These are phyloP conservation scores for Marchantia polymorpha DNA, from an alignment of 225 moss, liverwort and hornwort species.

Conservation along the genomic window DNA sequence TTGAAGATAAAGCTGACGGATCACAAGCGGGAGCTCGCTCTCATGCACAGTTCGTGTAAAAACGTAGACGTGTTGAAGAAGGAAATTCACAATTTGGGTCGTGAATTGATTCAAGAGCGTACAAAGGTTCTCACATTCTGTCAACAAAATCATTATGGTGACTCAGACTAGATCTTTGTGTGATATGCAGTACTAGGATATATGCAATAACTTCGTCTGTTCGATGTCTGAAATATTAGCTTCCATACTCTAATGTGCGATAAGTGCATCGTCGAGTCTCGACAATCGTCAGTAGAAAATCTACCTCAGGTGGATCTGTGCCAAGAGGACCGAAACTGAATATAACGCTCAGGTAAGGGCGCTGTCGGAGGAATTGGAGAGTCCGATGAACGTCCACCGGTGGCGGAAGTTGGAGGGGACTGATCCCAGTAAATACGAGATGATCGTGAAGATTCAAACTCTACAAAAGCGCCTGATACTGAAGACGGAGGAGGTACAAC, in stretches of 20 bases:
- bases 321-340: background rate
- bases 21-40: slow-evolving; percentile 51
- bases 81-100: slow-evolving; percentile 68
- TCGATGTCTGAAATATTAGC: background rate
- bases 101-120: slow-evolving; percentile 66
- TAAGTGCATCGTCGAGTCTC: background rate
- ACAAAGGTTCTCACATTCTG: slow-evolving; percentile 45
- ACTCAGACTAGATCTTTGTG: background rate
- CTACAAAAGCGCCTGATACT: slow-evolving; percentile 63
- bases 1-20: slow-evolving; percentile 63
- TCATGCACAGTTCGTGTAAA: slow-evolving; percentile 53
- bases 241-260: background rate
- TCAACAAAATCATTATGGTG: background rate
- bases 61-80: slow-evolving; percentile 54
- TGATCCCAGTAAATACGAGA: slow-evolving; percentile 61
- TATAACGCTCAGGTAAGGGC: slow-evolving; percentile 52
- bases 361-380: slow-evolving; percentile 65
- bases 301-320: background rate
- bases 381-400: slow-evolving; percentile 76
- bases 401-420: slow-evolving; percentile 87
- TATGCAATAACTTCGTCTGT: background rate
- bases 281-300: background rate
- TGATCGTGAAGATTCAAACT: slow-evolving; percentile 74
- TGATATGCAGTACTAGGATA: no score
- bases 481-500: slow-evolving; percentile 63